phyloP scores from a whole-genome alignment of 2,329 filamentous ascomycete species.

The Sordariomycetes sp. region DNA sequence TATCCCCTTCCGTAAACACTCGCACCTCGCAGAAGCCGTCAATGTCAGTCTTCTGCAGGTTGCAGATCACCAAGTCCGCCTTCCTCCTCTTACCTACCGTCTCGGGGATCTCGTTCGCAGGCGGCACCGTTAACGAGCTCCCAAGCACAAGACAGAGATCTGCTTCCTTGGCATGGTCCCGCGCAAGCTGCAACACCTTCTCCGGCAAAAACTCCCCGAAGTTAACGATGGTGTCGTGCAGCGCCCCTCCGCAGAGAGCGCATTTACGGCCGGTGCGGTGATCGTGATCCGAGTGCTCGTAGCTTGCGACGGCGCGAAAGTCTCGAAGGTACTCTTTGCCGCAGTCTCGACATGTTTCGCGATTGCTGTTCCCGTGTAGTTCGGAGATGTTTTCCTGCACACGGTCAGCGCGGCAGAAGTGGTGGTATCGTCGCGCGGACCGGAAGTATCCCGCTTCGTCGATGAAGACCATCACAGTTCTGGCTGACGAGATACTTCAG shows the following conservation, averaged over 20 bases:
- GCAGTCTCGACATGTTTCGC: constrained; percentile 32
- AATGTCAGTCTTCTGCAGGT: constrained; percentile 32
- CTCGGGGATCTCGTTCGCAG: constrained; percentile 30
- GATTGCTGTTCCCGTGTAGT: constrained; percentile 37
- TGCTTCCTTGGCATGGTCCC: constrained; percentile 25
- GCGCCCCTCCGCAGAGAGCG: constrained; percentile 22
- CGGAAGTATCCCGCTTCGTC: constrained; percentile 34
- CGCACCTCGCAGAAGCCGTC: constrained; percentile 23
- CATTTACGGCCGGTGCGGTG: constrained; percentile 38
- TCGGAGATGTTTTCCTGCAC: constrained; percentile 31
- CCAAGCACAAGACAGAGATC: constrained; percentile 37
- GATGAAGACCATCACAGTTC: constrained; percentile 26
- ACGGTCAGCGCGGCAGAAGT: not conserved
- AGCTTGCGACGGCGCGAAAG: constrained; percentile 32
- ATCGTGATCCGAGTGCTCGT: constrained; percentile 30
- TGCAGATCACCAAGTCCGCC: constrained; percentile 31
- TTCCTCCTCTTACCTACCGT: constrained; percentile 16
- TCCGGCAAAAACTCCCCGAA: constrained; percentile 28
- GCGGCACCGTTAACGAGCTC: constrained; percentile 32
- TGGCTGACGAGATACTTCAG: constrained; percentile 35
- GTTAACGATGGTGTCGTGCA: constrained; percentile 35
- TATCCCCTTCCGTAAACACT: constrained; percentile 24
- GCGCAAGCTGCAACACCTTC: constrained; percentile 20
- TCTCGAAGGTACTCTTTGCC: constrained; percentile 38
- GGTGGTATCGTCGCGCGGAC: constrained; percentile 11